Evolutionary conservation across 2,329 filamentous ascomycete genomes (phyloP).

Genomic region (Ascochyta rabiei): DNA sequence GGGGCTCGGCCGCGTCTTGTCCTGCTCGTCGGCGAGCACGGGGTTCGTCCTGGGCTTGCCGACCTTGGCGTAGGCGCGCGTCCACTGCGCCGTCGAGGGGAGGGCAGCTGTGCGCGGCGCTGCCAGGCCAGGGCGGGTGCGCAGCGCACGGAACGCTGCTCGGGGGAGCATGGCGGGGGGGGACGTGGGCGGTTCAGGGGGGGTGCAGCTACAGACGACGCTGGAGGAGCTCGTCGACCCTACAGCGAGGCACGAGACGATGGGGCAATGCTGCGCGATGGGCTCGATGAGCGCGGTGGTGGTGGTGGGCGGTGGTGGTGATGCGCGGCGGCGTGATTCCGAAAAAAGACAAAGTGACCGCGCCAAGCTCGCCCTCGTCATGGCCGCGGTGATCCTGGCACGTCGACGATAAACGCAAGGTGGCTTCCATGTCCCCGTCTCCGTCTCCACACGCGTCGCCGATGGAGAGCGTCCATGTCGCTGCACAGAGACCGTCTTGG

Average conservation of each 20-base stretch:
- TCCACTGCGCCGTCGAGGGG: conserved; percentile 37
- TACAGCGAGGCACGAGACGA: not conserved
- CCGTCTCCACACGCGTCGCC: not conserved
- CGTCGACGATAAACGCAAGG: not conserved
- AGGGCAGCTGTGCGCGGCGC: conserved; percentile 33
- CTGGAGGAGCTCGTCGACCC: not conserved
- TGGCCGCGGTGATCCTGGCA: not conserved
- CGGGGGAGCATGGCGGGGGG: conserved; percentile 42
- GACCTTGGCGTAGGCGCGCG: conserved; percentile 33
- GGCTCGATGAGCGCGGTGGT: not conserved
- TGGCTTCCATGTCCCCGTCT: not conserved
- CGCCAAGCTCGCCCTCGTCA: not conserved
- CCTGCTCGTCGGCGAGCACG: conserved; percentile 35
- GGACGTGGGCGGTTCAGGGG: not conserved
- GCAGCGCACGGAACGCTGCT: conserved; percentile 43
- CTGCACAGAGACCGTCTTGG: conserved; percentile 34
- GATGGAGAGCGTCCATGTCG: conserved; percentile 37
- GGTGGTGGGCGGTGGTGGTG: not conserved
- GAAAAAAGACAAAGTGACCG: conserved; percentile 3
- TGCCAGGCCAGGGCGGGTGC: conserved; percentile 33
- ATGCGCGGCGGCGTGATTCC: not conserved
- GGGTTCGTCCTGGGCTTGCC: conserved; percentile 22
- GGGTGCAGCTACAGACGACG: not conserved
- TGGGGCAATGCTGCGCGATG: not conserved
- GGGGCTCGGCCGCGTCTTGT: conserved; percentile 32